A percentile compares a stretch with the other conserved stretches of the same genome.
phyloP scores from a whole-genome alignment of 2,329 filamentous ascomycete species.

The Mollisiaceae sp. region DNA sequence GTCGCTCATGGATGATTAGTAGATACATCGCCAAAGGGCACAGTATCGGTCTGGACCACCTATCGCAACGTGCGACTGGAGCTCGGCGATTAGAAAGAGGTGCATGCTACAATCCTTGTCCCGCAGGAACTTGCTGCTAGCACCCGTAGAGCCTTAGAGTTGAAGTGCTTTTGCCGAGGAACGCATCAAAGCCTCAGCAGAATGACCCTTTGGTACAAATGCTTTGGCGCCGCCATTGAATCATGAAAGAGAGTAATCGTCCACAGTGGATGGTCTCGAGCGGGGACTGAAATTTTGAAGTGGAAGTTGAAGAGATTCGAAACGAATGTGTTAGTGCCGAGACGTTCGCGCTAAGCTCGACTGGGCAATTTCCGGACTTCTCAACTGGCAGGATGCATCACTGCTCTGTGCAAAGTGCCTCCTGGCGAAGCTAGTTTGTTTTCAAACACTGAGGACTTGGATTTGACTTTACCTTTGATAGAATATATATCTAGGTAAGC shows the following conservation, averaged over 20 bases:
- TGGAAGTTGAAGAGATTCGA: not conserved
- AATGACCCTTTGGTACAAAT: not conserved
- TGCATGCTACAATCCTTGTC: slow-evolving; percentile 11
- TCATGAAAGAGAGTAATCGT: not conserved
- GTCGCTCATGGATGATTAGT: slow-evolving; percentile 1
- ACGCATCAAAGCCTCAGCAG: not conserved
- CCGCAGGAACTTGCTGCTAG: slow-evolving; percentile 8
- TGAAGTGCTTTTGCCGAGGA: not conserved
- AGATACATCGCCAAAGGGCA: not conserved
- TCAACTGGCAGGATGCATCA: too few relatives aligned
- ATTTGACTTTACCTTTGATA: too few relatives aligned
- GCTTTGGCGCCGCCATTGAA: not conserved
- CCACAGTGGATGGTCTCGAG: not conserved
- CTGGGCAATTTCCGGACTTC: not conserved
- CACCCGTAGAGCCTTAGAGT: not conserved
- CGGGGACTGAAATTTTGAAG: not conserved
- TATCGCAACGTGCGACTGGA: not conserved
- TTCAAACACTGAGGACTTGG: too few relatives aligned
- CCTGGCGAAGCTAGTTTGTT: too few relatives aligned
- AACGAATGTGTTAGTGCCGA: not conserved
- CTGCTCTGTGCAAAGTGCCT: too few relatives aligned
- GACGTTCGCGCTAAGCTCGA: slow-evolving; percentile 1
- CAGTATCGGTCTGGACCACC: not conserved
- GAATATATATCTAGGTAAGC: too few relatives aligned
- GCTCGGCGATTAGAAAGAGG: not conserved